Evolutionary conservation across 345 rosid species (phyloP), one percentile per base, ranked within the genome.

Genomic region (Angophora floribunda): DNA sequence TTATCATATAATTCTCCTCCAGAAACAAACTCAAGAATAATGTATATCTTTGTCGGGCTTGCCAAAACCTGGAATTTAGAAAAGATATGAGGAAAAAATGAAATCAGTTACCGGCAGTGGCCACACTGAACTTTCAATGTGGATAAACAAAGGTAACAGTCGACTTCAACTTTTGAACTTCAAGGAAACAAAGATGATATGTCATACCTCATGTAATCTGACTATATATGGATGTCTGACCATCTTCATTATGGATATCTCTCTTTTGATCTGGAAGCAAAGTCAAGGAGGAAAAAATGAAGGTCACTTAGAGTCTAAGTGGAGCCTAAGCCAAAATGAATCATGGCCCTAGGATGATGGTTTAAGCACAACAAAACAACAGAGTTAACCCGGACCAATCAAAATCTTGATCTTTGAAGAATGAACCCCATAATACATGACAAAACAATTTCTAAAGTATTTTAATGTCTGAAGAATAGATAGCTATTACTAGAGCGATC

Each of bases 181-280:
- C 41, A 52, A 85, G 49, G 52, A 88, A 52, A 26, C 59, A 59
- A 24, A 41, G 36, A 79, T 30, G 51, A n/a, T 51, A 32, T 28
- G 59, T 7, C 61, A 88, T 88, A 96, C 99, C 99, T 96, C 99
- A 63, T 94, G 95, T 91, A 97, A 91, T 90, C 94, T 92, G 65
- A 96, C 98, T 52, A 97, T 95, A 91, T 95, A 91, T 57, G 98
- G 99, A 89, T 97, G 99, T 85, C 97, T 94, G 45, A 96, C 97
- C 88, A 97, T 93, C 95, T 96, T 97, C 99, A 97, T 97, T 86
- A 96, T 96, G 9, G 99, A 95, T 90, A 96, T 96, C 95, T 96
- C 99, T 89, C 97, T 93, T 89, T 95, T 96, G 57, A 96, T 97
- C 99, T 97, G 91, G 49, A 90, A 87, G 52, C 85, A 47, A 82